These are phyloP conservation scores for Chloropicon primus DNA, from an alignment of 139 green algal species.

Conservation along the genomic window DNA sequence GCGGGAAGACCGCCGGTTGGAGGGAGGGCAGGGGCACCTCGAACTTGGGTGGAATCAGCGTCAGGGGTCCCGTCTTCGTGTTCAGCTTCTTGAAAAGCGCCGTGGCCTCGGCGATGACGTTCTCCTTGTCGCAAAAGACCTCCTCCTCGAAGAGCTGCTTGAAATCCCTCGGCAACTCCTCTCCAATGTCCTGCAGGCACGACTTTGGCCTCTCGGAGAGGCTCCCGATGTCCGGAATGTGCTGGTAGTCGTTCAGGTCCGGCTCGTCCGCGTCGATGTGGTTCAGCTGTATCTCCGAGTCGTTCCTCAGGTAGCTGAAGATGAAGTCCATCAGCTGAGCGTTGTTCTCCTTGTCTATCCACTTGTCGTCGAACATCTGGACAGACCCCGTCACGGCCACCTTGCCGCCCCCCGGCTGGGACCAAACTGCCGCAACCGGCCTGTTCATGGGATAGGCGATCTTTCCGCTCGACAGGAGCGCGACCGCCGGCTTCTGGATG, in stretches of 20 bases:
- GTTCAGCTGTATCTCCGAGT: conserved; percentile 36
- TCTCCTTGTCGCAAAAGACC: conserved; percentile 42
- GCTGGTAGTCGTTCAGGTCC: conserved; percentile 46
- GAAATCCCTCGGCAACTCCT: conserved; percentile 52
- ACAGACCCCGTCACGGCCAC: conserved; percentile 52
- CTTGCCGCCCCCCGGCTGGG: conserved; percentile 15
- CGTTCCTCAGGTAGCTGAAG: conserved; percentile 59
- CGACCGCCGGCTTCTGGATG: conserved; percentile 47
- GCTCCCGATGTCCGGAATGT: conserved; percentile 52
- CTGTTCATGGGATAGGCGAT: conserved; percentile 63
- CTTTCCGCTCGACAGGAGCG: conserved; percentile 55
- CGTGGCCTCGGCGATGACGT: conserved; percentile 32
- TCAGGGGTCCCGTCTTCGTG: conserved; percentile 40
- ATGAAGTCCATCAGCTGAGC: conserved; percentile 56
- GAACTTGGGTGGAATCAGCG: conserved; percentile 58
- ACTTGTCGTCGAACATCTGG: conserved; percentile 65
- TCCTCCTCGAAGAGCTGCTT: conserved; percentile 50
- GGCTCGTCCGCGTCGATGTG: conserved; percentile 49
- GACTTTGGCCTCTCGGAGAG: conserved; percentile 51
- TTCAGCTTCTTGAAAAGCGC: conserved; percentile 46
- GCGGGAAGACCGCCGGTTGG: conserved; percentile 65
- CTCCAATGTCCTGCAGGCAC: conserved; percentile 18
- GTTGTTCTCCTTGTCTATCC: conserved; percentile 79
- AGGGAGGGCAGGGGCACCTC: conserved; percentile 63
- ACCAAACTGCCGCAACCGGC: conserved; percentile 10